These are phyloP conservation scores for Diophrys appendiculata DNA, from an alignment of 73 alveolate species.

Conservation along the genomic window DNA sequence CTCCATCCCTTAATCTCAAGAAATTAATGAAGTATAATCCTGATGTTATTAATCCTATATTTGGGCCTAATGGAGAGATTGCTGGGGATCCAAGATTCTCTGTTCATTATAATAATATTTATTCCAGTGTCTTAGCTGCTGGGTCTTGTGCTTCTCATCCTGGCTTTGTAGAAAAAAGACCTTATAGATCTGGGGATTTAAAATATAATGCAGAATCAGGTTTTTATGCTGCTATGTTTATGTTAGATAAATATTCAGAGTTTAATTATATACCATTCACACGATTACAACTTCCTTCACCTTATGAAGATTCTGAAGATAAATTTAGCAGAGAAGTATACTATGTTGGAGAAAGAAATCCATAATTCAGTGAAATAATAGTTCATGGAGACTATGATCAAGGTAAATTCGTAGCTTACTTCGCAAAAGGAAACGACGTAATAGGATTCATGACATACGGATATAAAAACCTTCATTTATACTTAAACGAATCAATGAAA, in stretches of 20 bases:
- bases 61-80: slow-evolving; percentile 25
- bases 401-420: slow-evolving; percentile 34
- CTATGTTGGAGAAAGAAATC: slow-evolving; percentile 58
- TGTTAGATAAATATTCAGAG: slow-evolving; percentile 41
- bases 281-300: slow-evolving; percentile 8
- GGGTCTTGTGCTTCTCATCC: slow-evolving; percentile 45
- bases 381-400: slow-evolving; percentile 39
- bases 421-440: slow-evolving; percentile 34
- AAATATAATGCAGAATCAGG: slow-evolving; percentile 60
- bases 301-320: slow-evolving; percentile 3
- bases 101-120: slow-evolving; percentile 15
- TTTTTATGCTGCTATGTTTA: slow-evolving; percentile 52
- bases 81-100: slow-evolving; percentile 45
- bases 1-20: slow-evolving; percentile 17
- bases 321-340: slow-evolving; percentile 32
- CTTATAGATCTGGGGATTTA: slow-evolving; percentile 32
- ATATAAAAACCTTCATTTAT: slow-evolving; percentile 47
- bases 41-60: background rate
- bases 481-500: slow-evolving; percentile 54
- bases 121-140: slow-evolving; percentile 38
- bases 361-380: slow-evolving; percentile 9
- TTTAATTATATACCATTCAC: slow-evolving; percentile 55
- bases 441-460: slow-evolving; percentile 57
- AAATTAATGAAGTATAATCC: background rate
- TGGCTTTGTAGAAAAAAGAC: slow-evolving; percentile 31